Conservation (phyloP, 225 moss, liverwort and hornwort species). For the Antitrichia curtipendula region DNA sequence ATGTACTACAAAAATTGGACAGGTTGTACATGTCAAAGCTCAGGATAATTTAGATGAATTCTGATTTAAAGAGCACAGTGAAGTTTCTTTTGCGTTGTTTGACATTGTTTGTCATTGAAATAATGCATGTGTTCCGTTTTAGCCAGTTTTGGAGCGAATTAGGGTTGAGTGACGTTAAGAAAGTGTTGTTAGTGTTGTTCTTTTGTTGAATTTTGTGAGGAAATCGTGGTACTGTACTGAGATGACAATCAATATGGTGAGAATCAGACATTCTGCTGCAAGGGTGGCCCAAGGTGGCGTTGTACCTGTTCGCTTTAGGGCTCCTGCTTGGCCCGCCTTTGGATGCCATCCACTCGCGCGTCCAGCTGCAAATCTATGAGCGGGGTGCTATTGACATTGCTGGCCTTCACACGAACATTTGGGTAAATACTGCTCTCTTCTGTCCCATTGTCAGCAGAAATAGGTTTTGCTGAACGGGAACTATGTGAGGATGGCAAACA, state of each 20-base stretch:
- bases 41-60: neutral
- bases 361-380: constrained; percentile 83
- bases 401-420: constrained; percentile 80
- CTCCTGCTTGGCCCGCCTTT: constrained; percentile 71
- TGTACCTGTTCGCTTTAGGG: constrained; percentile 58
- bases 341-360: constrained; percentile 91
- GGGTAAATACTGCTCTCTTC: constrained; percentile 20
- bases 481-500: neutral
- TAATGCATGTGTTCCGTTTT: neutral
- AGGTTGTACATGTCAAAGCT: neutral
- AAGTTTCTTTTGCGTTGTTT: neutral
- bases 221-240: neutral
- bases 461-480: neutral
- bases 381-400: constrained; percentile 59
- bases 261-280: constrained; percentile 2
- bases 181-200: neutral
- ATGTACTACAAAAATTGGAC: neutral
- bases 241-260: neutral
- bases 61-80: neutral
- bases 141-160: neutral
- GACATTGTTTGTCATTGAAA: neutral
- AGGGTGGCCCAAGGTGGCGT: constrained; percentile 57
- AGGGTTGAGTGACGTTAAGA: neutral
- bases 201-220: neutral
- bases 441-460: neutral